phyloP scores from a whole-genome alignment of 2,329 filamentous ascomycete species.

The Myriosclerotinia curreyana region DNA sequence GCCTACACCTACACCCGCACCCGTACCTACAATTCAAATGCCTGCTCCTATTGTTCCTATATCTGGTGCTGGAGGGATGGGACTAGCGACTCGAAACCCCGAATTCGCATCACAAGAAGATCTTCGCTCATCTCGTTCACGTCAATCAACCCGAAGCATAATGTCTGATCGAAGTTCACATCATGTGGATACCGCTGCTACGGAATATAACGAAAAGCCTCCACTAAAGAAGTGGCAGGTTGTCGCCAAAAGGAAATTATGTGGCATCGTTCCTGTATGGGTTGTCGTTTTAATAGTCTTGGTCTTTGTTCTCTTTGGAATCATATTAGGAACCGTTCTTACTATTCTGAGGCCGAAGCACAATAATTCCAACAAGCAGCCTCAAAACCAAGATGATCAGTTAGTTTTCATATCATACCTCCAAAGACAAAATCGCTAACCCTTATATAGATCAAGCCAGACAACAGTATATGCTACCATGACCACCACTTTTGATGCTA shows the following conservation, averaged over 20 bases:
- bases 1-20: constrained; percentile 22
- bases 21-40: constrained; percentile 30
- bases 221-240: constrained; percentile 51
- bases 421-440: not conserved
- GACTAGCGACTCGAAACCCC: constrained; percentile 58
- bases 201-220: constrained; percentile 48
- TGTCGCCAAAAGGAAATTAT: constrained; percentile 53
- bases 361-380: constrained; percentile 20
- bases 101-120: constrained; percentile 60
- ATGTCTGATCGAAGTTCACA: constrained; percentile 52
- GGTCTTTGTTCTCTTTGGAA: constrained; percentile 55
- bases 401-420: constrained; percentile 26
- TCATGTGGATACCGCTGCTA: constrained; percentile 52
- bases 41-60: constrained; percentile 22
- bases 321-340: constrained; percentile 50
- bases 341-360: constrained; percentile 32
- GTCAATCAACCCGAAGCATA: constrained; percentile 52
- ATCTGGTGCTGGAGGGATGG: constrained; percentile 58
- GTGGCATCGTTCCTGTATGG: constrained; percentile 61
- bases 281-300: constrained; percentile 53
- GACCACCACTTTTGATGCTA: constrained; percentile 48
- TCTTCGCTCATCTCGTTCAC: constrained; percentile 49
- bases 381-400: constrained; percentile 22
- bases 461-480: constrained; percentile 30
- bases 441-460: not conserved